Evolutionary conservation across 2,329 filamentous ascomycete genomes (phyloP), one percentile per base, ranked within the genome.

Genomic region (Laburnicola sp.): DNA sequence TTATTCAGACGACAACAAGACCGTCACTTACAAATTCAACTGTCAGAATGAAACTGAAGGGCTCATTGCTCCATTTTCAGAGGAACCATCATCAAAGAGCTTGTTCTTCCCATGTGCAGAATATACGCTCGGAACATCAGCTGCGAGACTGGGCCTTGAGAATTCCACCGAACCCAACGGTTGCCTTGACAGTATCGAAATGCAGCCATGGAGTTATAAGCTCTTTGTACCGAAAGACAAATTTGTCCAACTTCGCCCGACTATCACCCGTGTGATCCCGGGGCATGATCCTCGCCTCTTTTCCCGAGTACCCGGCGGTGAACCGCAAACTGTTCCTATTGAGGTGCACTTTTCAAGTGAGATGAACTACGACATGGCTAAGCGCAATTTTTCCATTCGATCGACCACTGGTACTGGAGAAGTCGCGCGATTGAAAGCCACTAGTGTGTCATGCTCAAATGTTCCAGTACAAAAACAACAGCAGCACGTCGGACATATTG

Each of bases 101-200:
- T 63, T 87, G 9, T 85, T 87, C 64, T 82, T 81, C 60, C 83
- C 84, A 0, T 84, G 82, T 58, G 82, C 84, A 23, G 77, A 82
- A 54, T 72, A 80, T 50, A 77, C 70, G 0, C 70, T 87, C n/a
- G 74, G 75, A 42, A 63, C 68, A 1, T 80, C 81, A 1, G 65
- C 74, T 1, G 66, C 74, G 3, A 72, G 71, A 27, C 74, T 83
- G 6, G 53, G 44, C 7, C 45, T 62, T 25, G 59, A 62, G 4
- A 48, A 46, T 27, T 61, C 54, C 6, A 45, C 31, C 34, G 75
- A 75, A 9, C 73, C 82, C 37, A 83, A 82, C 52, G 85, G 85
- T 2, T 87, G 85, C 58, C 59, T 86, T 2, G 68, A 74, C 27
- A 75, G 66, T 23, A 65, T 86, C 37, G 78, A 76, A 21, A 73